These are phyloP conservation scores for Artemisia argyi DNA, from an alignment of 129 eudicot species.

Conservation along the genomic window DNA sequence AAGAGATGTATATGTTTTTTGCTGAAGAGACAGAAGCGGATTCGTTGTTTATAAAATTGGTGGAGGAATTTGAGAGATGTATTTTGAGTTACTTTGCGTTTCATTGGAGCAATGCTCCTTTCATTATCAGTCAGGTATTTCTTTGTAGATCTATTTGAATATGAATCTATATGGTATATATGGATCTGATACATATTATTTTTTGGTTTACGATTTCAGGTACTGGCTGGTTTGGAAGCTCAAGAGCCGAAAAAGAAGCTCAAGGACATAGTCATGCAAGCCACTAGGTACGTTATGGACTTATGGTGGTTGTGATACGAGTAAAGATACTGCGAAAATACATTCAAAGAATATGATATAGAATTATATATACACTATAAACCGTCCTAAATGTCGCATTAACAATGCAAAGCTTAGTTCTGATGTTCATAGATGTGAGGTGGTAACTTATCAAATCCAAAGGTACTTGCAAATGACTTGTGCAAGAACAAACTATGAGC, in stretches of 20 bases:
- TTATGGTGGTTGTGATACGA: neutral
- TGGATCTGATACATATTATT: neutral
- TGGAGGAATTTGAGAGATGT: conserved; percentile 95
- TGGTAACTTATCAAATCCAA: no score
- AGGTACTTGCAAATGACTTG: no score
- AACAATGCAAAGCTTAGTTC: no score
- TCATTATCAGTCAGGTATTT: conserved; percentile 76
- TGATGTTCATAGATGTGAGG: no score
- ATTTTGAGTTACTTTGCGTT: conserved; percentile 94
- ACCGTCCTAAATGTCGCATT: no score
- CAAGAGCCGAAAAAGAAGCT: conserved; percentile 84
- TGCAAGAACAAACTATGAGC: neutral
- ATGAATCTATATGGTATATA: neutral
- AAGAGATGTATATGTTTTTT: conserved; percentile 66
- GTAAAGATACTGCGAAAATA: neutral
- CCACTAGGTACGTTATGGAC: conserved; percentile 61
- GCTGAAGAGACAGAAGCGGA: conserved; percentile 68
- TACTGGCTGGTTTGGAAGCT: conserved; percentile 60
- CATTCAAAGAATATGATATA: no score
- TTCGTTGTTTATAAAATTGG: conserved; percentile 84
- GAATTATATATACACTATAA: no score
- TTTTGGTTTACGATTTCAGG: conserved; percentile 41
- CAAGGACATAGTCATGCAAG: conserved; percentile 86
- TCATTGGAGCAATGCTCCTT: conserved; percentile 80
- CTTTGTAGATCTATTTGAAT: neutral